Conservation (phyloP, 768 basidiomycete species). For the Auricularia sp. region DNA sequence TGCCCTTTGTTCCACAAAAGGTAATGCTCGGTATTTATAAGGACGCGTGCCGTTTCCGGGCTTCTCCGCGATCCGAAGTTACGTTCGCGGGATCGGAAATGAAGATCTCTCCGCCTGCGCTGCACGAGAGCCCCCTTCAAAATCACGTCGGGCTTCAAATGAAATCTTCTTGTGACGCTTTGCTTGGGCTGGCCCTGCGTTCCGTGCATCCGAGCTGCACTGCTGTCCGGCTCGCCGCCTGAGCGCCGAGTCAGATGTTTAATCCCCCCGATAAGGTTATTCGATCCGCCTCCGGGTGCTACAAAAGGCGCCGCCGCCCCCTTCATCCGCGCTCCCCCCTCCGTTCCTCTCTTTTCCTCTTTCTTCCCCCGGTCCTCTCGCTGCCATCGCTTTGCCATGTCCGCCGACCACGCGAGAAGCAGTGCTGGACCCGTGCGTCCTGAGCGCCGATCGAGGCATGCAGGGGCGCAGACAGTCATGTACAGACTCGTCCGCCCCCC, state of each 20-base stretch:
- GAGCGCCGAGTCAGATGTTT: neutral
- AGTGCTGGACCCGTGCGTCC: neutral
- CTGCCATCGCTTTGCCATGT: neutral
- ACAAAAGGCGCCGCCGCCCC: neutral
- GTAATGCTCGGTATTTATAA: neutral
- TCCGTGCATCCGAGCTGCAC: neutral
- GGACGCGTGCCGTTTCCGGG: neutral
- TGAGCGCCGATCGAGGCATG: neutral
- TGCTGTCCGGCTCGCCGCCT: neutral
- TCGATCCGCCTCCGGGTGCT: neutral
- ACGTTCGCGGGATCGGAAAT: neutral
- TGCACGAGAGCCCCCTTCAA: neutral
- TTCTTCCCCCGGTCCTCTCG: neutral
- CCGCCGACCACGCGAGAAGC: neutral
- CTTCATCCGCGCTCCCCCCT: neutral
- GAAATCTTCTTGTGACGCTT: neutral
- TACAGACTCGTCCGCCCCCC: neutral
- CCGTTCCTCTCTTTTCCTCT: neutral
- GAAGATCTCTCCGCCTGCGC: neutral
- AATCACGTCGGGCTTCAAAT: neutral
- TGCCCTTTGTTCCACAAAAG: neutral
- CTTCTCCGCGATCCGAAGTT: neutral
- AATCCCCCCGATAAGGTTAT: neutral
- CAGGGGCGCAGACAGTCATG: neutral
- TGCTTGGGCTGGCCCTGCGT: neutral